Evolutionary conservation across 306 rosid genomes (phyloP), one percentile per base, ranked within the genome.

Genomic region (Carpinus fangiana): DNA sequence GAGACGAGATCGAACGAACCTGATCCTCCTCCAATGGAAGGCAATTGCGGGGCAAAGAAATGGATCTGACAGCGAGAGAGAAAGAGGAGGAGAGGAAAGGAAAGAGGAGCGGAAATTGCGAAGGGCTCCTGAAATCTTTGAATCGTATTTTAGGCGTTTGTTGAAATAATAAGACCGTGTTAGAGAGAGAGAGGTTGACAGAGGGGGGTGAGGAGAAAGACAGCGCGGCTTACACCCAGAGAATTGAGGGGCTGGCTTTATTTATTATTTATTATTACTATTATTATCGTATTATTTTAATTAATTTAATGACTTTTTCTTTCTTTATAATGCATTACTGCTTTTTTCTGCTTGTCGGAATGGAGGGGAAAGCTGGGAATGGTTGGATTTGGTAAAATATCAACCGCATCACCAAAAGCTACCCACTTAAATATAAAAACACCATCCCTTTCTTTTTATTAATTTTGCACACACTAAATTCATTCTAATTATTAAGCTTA

Each of bases 211-310:
- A 78, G 81, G 87, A 88, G 85, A 80, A 71, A 80, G 93, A 89
- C 92, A 83, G 87, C 93, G 86, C 93, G 87, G 73, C 88, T 79
- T 75, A 75, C 83, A 86, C 88, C 91, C 89, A 79, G 86, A 55
- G 67, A 84, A 64, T 78, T 73, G 46, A 36, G 79, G 80, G 74
- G 38, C 55, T 21, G 52, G 18, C 21, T 34, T 79, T 73, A 12
- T 14, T 11, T 75, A 3, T 46, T 26, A 8, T 13, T 12, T 5
- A 26, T 5, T 57, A 23, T 1, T 47, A 20, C 26, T 48, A 13
- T 48, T 4, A 7, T n/a, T 59, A 12, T 41, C 8, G 5, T 41
- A 41, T 41, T 41, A 48, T 45, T 45, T 9, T 45, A 45, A 45
- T 45, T 45, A 9, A 2, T 48, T 48, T 48, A 59, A 26, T 59